Base-by-base conservation (phyloP, 441 rosid species). In the Croton setiger region DNA sequence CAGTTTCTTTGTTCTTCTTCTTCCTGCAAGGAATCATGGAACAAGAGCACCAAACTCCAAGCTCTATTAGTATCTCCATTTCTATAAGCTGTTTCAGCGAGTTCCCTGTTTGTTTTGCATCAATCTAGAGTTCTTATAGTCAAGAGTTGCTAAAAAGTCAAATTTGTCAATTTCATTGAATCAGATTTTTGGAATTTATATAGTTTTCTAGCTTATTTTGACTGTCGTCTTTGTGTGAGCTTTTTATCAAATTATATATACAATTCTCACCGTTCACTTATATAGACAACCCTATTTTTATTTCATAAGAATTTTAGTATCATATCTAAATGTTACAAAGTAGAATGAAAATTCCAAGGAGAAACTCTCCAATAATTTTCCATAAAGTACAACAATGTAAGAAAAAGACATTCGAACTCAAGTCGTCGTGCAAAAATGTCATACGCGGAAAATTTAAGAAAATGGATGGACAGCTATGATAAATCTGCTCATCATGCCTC, bases 401-500 rank as follows among this genome's bases (percentile, higher is more conserved):
- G 43, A 39, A 39, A 5, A 39, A 39, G n/a, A 39, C 43, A 6
- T 39, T 39, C 43, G 10, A 39, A 39, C 43, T 39, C 43, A 39
- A 39, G 43, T 39, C 43, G 5, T 39, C 8, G 10, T 39, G 5
- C 43, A 39, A 39, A 39, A 39, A 39, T 39, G 43, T 5, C 39
- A 63, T 60, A 21, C 71, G 31, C 21, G 37, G 21, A 51, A 7
- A 3, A 13, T 55, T 21, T 23, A 27, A 18, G 41, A 49, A 72
- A 48, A 43, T 69, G 48, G 13, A 43, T 69, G 48, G 13, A 61
- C 35, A 44, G 37, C 47, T 70, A 55, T 44, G 49, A 59, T 52
- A 53, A 62, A 60, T 8, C 31, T 45, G n/a, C 39, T 27, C 31
- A 39, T 86, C 74, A 87, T 21, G 68, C 87, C 47, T 83, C 81